These are phyloP conservation scores for Monilinia fructicola DNA, from an alignment of 2,329 filamentous ascomycete genomes.

Conservation along the genomic window DNA sequence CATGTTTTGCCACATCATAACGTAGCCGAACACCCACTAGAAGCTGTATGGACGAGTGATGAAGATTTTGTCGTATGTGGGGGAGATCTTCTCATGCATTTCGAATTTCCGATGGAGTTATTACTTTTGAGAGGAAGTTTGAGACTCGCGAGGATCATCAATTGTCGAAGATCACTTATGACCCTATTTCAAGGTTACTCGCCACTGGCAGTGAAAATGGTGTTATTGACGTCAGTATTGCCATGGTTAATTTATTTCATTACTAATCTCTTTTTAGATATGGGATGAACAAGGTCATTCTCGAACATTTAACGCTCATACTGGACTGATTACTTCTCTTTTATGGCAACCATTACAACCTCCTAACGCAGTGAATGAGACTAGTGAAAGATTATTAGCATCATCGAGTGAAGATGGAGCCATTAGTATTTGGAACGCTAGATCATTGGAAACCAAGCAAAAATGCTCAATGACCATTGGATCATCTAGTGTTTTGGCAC, in stretches of 20 bases:
- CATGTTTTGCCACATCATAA: constrained; percentile 53
- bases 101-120: constrained; percentile 48
- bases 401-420: constrained; percentile 63
- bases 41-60: constrained; percentile 60
- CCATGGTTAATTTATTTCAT: background rate
- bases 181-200: constrained; percentile 52
- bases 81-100: constrained; percentile 55
- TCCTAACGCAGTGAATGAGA: constrained; percentile 46
- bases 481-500: constrained; percentile 52
- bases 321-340: constrained; percentile 57
- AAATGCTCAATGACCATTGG: constrained; percentile 63
- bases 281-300: constrained; percentile 49
- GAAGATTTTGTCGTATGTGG: constrained; percentile 59
- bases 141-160: constrained; percentile 54
- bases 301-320: constrained; percentile 58
- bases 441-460: constrained; percentile 53
- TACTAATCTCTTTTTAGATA: constrained; percentile 42
- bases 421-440: constrained; percentile 62
- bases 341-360: constrained; percentile 59
- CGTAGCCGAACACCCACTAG: constrained; percentile 52
- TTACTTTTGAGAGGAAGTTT: constrained; percentile 51
- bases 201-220: constrained; percentile 62
- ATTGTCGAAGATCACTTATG: constrained; percentile 57
- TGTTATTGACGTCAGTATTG: constrained; percentile 55
- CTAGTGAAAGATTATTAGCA: constrained; percentile 48